Percentiles rank a stretch among this genome's conserved stretches.
Evolutionary conservation across 352 stramenopile species (phyloP).

Genomic region (Pythium sukuiense): DNA sequence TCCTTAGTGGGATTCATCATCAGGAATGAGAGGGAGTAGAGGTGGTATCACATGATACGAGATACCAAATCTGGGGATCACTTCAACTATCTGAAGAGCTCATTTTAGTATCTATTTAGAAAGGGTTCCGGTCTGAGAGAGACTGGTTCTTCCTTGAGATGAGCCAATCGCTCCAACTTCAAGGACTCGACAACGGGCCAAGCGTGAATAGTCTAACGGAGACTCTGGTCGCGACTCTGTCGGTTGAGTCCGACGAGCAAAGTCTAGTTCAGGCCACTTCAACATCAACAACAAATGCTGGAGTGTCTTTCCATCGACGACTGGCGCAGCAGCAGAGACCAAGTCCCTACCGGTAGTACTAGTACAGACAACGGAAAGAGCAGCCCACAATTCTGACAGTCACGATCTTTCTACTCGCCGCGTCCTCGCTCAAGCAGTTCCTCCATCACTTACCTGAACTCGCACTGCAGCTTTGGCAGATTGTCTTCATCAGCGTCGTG

Average conservation of each 20-base stretch:
- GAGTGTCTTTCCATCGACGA: no score
- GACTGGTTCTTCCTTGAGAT: not conserved
- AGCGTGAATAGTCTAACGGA: not conserved
- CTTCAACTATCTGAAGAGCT: not conserved
- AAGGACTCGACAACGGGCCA: not conserved
- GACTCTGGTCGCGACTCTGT: no score
- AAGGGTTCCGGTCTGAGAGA: not conserved
- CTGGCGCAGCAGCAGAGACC: no score
- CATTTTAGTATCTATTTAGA: not conserved
- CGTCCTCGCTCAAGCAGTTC: slow-evolving; percentile 1
- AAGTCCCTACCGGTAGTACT: no score
- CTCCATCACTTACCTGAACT: slow-evolving; percentile 1
- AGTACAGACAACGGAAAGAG: no score
- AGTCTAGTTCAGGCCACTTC: no score
- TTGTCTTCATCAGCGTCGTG: not conserved
- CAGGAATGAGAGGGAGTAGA: not conserved
- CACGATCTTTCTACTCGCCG: not conserved
- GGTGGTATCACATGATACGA: not conserved
- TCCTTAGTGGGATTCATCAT: no score
- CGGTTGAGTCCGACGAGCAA: no score
- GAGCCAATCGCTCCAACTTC: not conserved
- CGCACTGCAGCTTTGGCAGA: not conserved
- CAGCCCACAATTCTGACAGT: not conserved
- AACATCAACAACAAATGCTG: no score
- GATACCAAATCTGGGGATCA: not conserved